These are phyloP conservation scores for Arachnomyces sp. DNA, from an alignment of 2,329 filamentous ascomycete species.

Conservation along the genomic window DNA sequence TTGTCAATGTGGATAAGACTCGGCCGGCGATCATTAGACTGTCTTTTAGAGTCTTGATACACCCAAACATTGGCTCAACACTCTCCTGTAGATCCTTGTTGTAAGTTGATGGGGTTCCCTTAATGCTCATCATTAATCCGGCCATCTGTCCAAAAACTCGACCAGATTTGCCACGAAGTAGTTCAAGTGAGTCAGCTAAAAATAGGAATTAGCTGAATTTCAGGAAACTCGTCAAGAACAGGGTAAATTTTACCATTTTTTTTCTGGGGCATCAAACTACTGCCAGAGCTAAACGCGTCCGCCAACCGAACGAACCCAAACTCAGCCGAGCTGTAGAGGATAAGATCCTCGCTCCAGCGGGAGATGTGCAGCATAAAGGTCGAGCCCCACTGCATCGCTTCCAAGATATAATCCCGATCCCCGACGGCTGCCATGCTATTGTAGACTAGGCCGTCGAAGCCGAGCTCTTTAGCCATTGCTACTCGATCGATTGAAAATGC, in stretches of 20 bases:
- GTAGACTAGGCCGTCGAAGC: constrained; percentile 65
- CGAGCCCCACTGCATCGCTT: constrained; percentile 70
- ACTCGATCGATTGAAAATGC: constrained; percentile 73
- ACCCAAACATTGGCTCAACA: constrained; percentile 76
- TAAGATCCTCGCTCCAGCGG: constrained; percentile 76
- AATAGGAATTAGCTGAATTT: no score
- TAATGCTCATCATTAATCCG: constrained; percentile 66
- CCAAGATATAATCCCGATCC: constrained; percentile 74
- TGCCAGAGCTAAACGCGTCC: constrained; percentile 72
- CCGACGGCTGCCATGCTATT: constrained; percentile 70
- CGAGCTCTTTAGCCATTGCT: constrained; percentile 69
- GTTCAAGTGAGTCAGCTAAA: constrained; percentile 54
- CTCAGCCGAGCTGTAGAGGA: constrained; percentile 69
- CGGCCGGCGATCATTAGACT: constrained; percentile 76
- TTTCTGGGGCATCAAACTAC: constrained; percentile 73
- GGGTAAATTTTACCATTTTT: constrained; percentile 49
- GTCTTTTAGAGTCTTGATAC: constrained; percentile 70
- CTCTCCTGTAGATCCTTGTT: constrained; percentile 91
- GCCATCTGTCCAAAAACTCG: constrained; percentile 73
- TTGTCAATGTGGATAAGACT: constrained; percentile 63
- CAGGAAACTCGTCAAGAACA: background rate
- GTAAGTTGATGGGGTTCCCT: constrained; percentile 72
- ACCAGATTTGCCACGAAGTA: constrained; percentile 69
- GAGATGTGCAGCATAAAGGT: constrained; percentile 73
- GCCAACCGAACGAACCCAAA: constrained; percentile 69